These are phyloP conservation scores for Hypomontagnella submonticulosa DNA, from an alignment of 495 filamentous ascomycete genomes.

Conservation along the genomic window DNA sequence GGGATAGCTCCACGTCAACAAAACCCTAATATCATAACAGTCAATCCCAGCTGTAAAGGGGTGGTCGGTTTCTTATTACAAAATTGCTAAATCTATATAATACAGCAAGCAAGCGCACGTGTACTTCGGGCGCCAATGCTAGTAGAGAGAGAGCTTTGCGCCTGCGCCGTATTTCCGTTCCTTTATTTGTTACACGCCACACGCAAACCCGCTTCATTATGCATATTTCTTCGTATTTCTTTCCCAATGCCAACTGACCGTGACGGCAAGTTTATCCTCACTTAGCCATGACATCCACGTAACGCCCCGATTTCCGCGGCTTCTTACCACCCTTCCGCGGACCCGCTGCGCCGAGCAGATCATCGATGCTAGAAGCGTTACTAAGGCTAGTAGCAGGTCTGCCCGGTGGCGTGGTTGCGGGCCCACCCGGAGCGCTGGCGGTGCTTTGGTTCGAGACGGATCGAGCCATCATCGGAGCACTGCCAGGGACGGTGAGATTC, in stretches of 20 bases:
- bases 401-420: conserved; percentile 55
- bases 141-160: conserved; percentile 4
- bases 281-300: conserved; percentile 92
- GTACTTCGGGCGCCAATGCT: neutral
- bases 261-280: conserved; percentile 27
- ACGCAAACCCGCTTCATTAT: conserved; percentile 20
- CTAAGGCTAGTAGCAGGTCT: conserved; percentile 75
- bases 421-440: conserved; percentile 47
- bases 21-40: neutral
- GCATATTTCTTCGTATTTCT: conserved; percentile 15
- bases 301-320: conserved; percentile 81
- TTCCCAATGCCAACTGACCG: neutral
- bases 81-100: conserved; percentile 47
- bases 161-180: conserved; percentile 10
- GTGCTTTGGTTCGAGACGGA: conserved; percentile 55
- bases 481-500: conserved; percentile 42
- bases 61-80: conserved; percentile 40
- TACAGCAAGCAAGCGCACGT: conserved; percentile 26
- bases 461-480: conserved; percentile 59
- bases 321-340: conserved; percentile 76
- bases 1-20: neutral
- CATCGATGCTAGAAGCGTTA: conserved; percentile 85
- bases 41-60: too few species aligned
- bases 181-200: neutral
- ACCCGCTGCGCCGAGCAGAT: conserved; percentile 76